Conservation (phyloP, 495 filamentous ascomycete genomes). For the Corynascus novoguineensis region DNA sequence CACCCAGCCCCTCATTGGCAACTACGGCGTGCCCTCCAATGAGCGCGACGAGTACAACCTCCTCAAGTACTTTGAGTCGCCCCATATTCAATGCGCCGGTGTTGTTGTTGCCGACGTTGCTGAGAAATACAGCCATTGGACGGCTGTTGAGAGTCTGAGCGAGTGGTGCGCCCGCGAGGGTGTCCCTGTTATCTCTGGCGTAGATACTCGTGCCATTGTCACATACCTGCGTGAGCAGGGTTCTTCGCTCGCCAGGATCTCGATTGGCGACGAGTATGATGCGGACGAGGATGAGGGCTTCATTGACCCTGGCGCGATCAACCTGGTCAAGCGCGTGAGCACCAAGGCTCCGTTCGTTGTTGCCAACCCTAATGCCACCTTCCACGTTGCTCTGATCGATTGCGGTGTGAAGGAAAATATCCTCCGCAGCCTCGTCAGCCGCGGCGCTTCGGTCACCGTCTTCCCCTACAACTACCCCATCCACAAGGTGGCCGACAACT, state of each 20-base stretch:
- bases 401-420: constrained; percentile 99
- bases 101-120: constrained; percentile 95
- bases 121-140: constrained; percentile 94
- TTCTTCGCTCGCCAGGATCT: constrained; percentile 90
- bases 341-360: constrained; percentile 98
- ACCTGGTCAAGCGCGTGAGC: constrained; percentile 89
- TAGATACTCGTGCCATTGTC: constrained; percentile 95
- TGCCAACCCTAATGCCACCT: constrained; percentile 66
- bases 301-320: constrained; percentile 90
- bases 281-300: constrained; percentile 97
- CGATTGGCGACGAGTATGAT: constrained; percentile 96
- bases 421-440: constrained; percentile 81
- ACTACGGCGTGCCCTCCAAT: constrained; percentile 87
- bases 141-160: constrained; percentile 85
- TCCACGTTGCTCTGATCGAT: constrained; percentile 91
- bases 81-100: constrained; percentile 91
- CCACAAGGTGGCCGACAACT: constrained; percentile 95
- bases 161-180: constrained; percentile 95
- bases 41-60: constrained; percentile 71
- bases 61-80: constrained; percentile 90
- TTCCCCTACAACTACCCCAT: constrained; percentile 97
- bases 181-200: constrained; percentile 91
- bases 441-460: constrained; percentile 81
- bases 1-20: constrained; percentile 97
- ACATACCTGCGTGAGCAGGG: constrained; percentile 93